Percentiles rank a stretch among this genome's conserved stretches.
These are phyloP conservation scores for Fusarium sp. DNA, from an alignment of 2,329 filamentous ascomycete species.

Conservation along the genomic window DNA sequence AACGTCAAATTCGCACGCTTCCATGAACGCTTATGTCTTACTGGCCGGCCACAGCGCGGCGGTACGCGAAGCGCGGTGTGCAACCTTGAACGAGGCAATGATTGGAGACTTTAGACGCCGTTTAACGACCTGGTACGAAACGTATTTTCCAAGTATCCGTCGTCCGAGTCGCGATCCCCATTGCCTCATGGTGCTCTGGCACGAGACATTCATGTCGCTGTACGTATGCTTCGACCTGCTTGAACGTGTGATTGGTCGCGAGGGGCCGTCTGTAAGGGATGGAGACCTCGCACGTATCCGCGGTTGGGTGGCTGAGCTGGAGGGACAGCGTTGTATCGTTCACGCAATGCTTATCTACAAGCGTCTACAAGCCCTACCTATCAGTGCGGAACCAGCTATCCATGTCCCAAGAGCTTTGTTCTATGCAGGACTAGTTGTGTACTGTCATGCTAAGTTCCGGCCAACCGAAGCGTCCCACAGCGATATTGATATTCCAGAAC, in stretches of 20 bases:
- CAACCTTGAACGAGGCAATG: too few species aligned
- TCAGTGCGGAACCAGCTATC: neutral
- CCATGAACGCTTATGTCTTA: too few species aligned
- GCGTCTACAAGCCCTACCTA: neutral
- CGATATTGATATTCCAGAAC: too few species aligned
- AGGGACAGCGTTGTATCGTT: neutral
- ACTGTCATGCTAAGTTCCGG: neutral
- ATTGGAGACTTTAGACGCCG: too few species aligned
- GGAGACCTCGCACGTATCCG: neutral
- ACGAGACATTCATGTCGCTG: neutral
- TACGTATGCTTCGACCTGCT: neutral
- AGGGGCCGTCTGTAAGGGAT: neutral
- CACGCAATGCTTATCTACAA: neutral
- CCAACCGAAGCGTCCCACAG: too few species aligned
- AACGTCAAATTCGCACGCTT: too few species aligned
- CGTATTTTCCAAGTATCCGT: too few species aligned
- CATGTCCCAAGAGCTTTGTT: neutral
- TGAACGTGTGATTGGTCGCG: neutral
- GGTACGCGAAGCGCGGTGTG: too few species aligned
- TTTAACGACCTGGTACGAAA: too few species aligned
- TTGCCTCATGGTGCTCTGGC: neutral
- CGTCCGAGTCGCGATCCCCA: too few species aligned
- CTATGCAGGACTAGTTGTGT: neutral
- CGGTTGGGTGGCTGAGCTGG: neutral
- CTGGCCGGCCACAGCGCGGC: too few species aligned